Evolutionary conservation across 352 stramenopile genomes (phyloP).

Genomic region (Thraustochytrium sp.): DNA sequence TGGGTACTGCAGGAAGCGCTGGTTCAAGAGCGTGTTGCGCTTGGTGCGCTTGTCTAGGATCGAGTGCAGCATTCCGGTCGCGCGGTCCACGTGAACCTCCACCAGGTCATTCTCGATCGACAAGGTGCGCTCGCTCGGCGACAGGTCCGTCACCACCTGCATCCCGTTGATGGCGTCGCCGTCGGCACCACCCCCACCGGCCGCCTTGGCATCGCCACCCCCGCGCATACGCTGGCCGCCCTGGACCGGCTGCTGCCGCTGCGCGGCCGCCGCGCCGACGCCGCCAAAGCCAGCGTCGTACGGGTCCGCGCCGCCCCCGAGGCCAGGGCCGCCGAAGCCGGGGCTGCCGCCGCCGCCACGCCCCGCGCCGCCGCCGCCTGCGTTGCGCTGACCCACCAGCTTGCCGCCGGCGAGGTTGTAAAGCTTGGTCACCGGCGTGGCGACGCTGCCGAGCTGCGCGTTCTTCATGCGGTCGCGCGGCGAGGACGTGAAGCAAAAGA

Average conservation of each 20-base stretch:
- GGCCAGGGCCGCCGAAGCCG: no score
- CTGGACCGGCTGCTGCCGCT: not conserved
- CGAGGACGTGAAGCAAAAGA: constrained; percentile 26
- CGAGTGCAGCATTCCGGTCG: constrained; percentile 20
- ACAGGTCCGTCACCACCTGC: not conserved
- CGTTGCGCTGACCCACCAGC: not conserved
- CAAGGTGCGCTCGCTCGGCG: not conserved
- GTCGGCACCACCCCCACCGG: not conserved
- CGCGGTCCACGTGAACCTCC: not conserved
- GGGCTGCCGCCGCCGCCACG: no score
- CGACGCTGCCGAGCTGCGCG: not conserved
- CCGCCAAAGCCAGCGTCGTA: not conserved
- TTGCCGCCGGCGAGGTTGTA: not conserved
- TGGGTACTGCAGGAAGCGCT: constrained; percentile 17
- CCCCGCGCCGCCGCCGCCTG: no score
- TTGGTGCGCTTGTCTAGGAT: constrained; percentile 35
- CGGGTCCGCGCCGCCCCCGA: no score
- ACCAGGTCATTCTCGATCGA: not conserved
- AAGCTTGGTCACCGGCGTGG: constrained; percentile 6
- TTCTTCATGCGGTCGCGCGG: constrained; percentile 11
- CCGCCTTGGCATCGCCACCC: not conserved
- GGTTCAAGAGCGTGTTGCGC: constrained; percentile 22
- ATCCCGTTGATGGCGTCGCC: no score
- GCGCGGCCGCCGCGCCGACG: not conserved
- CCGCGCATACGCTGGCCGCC: not conserved